phyloP scores from a whole-genome alignment of 2,329 filamentous ascomycete genomes.

The Cercospora sp. region DNA sequence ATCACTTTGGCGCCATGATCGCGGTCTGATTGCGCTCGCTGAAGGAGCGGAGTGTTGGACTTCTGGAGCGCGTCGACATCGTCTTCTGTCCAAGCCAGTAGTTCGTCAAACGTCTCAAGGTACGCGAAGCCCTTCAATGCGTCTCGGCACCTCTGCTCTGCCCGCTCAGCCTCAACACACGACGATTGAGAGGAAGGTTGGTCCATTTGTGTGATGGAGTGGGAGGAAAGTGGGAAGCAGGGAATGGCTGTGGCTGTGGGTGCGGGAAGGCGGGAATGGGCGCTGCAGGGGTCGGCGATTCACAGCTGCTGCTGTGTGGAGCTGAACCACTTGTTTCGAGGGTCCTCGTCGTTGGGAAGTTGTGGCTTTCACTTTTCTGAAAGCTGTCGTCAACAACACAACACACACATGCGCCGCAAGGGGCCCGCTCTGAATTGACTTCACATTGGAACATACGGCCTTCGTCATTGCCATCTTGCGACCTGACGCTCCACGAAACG shows the following conservation, averaged over 20 bases:
- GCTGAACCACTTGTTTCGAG: constrained; percentile 3
- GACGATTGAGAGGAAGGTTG: background rate
- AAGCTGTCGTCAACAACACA: constrained; percentile 9
- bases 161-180: background rate
- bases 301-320: background rate
- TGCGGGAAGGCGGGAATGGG: constrained; percentile 7
- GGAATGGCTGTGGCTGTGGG: background rate
- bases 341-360: constrained; percentile 9
- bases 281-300: background rate
- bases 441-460: background rate
- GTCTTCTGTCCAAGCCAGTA: constrained; percentile 39
- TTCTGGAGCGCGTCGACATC: constrained; percentile 41
- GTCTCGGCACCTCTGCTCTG: background rate
- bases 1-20: constrained; percentile 31
- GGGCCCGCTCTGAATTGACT: background rate
- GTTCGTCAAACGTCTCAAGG: constrained; percentile 45
- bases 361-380: constrained; percentile 6
- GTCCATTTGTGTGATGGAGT: background rate
- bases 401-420: constrained; percentile 7
- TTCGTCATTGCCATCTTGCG: background rate
- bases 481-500: constrained; percentile 10
- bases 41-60: constrained; percentile 44
- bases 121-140: constrained; percentile 41
- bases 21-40: constrained; percentile 14
- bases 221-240: background rate